Conservation (phyloP, 2,329 filamentous ascomycete genomes). For the Zelopaecilomyces penicillatus region DNA sequence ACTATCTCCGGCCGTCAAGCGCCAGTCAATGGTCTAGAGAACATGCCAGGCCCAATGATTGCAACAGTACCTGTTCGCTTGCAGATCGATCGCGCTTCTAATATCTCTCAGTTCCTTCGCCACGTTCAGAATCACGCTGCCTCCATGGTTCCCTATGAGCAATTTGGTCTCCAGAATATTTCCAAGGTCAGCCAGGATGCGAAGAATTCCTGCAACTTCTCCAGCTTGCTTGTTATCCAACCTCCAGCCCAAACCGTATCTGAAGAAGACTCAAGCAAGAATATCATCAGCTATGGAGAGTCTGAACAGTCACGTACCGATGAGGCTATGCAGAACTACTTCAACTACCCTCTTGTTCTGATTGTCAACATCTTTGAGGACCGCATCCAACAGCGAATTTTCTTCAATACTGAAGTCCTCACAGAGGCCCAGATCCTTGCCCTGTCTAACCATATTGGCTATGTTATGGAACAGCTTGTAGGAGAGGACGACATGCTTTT, state of each 20-base stretch:
- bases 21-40: conserved; percentile 14
- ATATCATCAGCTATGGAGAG: conserved; percentile 1
- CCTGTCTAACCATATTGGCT: conserved; percentile 1
- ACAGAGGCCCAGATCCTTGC: neutral
- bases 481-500: neutral
- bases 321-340: conserved; percentile 6
- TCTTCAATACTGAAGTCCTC: conserved; percentile 1
- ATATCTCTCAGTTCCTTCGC: conserved; percentile 33
- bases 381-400: conserved; percentile 2
- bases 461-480: conserved; percentile 3
- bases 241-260: conserved; percentile 3
- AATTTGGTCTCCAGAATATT: conserved; percentile 13
- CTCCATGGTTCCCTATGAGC: conserved; percentile 10
- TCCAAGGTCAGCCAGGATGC: conserved; percentile 10
- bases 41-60: conserved; percentile 18
- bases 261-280: neutral
- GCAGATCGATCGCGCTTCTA: conserved; percentile 17
- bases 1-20: conserved; percentile 16
- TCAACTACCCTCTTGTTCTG: conserved; percentile 5
- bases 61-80: conserved; percentile 17
- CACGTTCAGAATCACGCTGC: conserved; percentile 11
- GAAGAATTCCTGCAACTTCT: conserved; percentile 9
- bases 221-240: conserved; percentile 10
- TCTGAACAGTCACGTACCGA: neutral
- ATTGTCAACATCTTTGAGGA: conserved; percentile 4